Evolutionary conservation across 2,329 filamentous ascomycete genomes (phyloP), one percentile per base, ranked within the genome.

Genomic region (Aureobasidium sp.): DNA sequence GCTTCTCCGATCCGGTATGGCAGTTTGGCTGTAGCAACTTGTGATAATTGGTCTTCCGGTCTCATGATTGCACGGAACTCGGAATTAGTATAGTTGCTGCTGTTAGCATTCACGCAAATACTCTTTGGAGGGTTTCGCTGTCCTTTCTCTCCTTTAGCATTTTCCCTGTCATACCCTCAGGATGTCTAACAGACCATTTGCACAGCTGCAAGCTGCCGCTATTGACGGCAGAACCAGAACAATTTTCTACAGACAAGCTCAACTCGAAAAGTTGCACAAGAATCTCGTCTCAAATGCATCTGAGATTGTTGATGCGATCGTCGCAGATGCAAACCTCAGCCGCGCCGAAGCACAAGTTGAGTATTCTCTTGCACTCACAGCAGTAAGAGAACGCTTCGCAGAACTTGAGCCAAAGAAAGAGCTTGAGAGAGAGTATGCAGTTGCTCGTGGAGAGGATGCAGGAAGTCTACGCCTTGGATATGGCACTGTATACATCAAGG

Each of bases 401-500:
- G 63, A 66, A 3, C 60, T 78, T 6, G 64, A 74, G 37, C 68
- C 67, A 3, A 63, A 65, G 27, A 60, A 66, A 51, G 67, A 65
- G 24, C 62, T 71, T 0, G 64, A 70, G 38, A 56, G 68, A 2
- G 74, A 77, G 55, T 75, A 76, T 55, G 59, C 64, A 2, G 61
- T 76, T 30, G 64, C 68, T 4, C 67, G 66, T 19, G 69, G 69
- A 12, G 66, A 67, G 37, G 63, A 76, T 59, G 70, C 70, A 21
- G 22, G 55, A 6, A 58, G 64, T 3, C 58, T 64, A 45, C 64
- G 66, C 53, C 58, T 63, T 0, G 68, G 68, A 2, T 64, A 64
- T 40, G 74, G 74, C 2, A 65, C 74, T 49, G 70, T 74, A 1
- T 75, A 75, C 39, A 74, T 80, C 45, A 70, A 74, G 44, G 75